Conservation (phyloP, 164 flowering plant genomes). For the Warburgia ugandensis region DNA sequence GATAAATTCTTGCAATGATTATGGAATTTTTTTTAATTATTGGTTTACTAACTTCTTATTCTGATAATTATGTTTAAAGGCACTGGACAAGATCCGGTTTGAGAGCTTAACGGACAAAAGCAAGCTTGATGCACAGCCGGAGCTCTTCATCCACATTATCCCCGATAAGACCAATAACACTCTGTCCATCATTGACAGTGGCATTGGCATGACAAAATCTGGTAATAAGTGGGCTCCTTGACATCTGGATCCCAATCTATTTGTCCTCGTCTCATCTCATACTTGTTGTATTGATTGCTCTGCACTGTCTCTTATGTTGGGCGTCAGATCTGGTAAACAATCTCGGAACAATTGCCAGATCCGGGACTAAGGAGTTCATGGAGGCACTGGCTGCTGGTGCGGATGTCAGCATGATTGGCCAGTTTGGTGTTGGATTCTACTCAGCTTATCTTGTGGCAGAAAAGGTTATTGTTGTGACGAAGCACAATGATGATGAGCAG, state of each 20-base stretch:
- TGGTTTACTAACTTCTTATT: too few relatives aligned
- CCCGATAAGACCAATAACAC: slow-evolving; percentile 40
- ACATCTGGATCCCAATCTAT: not conserved
- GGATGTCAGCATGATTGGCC: slow-evolving; percentile 19
- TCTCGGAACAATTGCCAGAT: slow-evolving; percentile 18
- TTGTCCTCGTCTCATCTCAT: too few relatives aligned
- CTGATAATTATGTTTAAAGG: too few relatives aligned
- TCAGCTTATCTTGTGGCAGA: slow-evolving; percentile 16
- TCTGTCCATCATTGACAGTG: slow-evolving; percentile 22
- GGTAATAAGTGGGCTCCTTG: not conserved
- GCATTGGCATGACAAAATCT: slow-evolving; percentile 13
- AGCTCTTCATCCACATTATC: slow-evolving; percentile 34
- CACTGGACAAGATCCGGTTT: slow-evolving; percentile 40
- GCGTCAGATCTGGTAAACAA: slow-evolving; percentile 19
- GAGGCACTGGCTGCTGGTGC: slow-evolving; percentile 17
- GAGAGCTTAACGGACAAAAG: slow-evolving; percentile 41
- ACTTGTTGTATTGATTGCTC: not conserved
- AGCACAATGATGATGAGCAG: slow-evolving; percentile 17
- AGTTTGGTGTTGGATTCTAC: slow-evolving; percentile 18
- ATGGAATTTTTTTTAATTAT: not conserved
- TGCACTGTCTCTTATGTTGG: not conserved
- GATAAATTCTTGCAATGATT: too few relatives aligned
- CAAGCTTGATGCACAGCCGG: slow-evolving; percentile 40
- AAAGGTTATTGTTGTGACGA: slow-evolving; percentile 13
- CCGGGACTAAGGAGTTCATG: slow-evolving; percentile 18